Conservation (phyloP, 2,329 filamentous ascomycete genomes). For the Pestalotiopsis sp. region DNA sequence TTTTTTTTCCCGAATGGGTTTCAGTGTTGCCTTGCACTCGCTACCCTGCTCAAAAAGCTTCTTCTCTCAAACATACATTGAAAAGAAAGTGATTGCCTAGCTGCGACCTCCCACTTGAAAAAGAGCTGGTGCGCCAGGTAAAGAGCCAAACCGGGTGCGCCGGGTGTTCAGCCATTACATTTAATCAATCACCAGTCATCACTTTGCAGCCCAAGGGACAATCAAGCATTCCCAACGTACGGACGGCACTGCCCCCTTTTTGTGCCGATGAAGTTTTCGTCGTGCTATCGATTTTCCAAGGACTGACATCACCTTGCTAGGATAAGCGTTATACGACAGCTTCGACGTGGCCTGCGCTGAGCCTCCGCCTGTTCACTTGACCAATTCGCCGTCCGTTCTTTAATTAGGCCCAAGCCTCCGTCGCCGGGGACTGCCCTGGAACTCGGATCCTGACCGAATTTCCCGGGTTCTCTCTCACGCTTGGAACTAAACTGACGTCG, state of each 20-base stretch:
- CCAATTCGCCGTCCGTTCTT: slow-evolving; percentile 4
- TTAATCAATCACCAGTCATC: background rate
- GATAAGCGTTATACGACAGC: background rate
- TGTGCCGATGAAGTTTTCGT: background rate
- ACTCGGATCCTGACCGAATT: slow-evolving; percentile 1
- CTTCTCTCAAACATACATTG: background rate
- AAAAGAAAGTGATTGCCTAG: background rate
- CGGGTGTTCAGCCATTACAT: background rate
- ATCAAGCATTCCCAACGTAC: background rate
- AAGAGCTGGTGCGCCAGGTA: background rate
- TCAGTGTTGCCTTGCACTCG: background rate
- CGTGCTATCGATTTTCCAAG: background rate
- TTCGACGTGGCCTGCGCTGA: slow-evolving; percentile 11
- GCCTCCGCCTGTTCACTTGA: slow-evolving; percentile 8
- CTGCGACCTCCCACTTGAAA: background rate
- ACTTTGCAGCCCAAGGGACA: background rate
- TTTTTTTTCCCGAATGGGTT: background rate
- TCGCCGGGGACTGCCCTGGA: slow-evolving; percentile 7
- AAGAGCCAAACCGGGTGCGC: background rate
- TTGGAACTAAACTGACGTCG: background rate
- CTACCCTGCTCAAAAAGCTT: background rate
- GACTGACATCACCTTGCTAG: slow-evolving; percentile 2
- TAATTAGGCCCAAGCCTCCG: background rate
- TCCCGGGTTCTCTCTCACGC: background rate
- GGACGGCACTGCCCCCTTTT: slow-evolving; percentile 1